These are phyloP conservation scores for Nannizziopsis barbatae DNA, from an alignment of 2,329 filamentous ascomycete species.

Conservation along the genomic window DNA sequence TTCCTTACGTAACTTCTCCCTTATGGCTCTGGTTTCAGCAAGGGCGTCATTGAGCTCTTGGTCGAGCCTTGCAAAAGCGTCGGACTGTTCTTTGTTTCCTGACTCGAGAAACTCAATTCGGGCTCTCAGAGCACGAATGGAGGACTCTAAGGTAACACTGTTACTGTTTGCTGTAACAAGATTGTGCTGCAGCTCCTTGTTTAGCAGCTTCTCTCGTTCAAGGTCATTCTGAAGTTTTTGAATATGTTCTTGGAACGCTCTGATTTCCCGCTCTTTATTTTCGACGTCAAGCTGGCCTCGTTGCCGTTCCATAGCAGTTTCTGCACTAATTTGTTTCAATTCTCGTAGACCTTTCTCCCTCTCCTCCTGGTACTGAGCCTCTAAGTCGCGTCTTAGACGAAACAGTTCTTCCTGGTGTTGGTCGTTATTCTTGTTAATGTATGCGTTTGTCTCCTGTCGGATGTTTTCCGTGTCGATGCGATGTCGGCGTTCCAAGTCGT, in stretches of 20 bases:
- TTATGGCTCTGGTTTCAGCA: slow-evolving; percentile 55
- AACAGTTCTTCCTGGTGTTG: slow-evolving; percentile 59
- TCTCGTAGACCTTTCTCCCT: slow-evolving; percentile 48
- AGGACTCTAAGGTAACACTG: slow-evolving; percentile 58
- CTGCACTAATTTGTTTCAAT: slow-evolving; percentile 51
- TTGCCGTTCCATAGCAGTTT: slow-evolving; percentile 39
- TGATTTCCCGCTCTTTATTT: slow-evolving; percentile 45
- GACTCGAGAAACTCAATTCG: slow-evolving; percentile 85
- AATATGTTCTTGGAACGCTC: slow-evolving; percentile 33
- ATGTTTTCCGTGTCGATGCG: slow-evolving; percentile 34
- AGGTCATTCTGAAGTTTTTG: slow-evolving; percentile 39
- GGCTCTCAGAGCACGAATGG: slow-evolving; percentile 62
- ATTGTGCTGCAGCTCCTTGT: slow-evolving; percentile 46
- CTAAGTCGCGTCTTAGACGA: slow-evolving; percentile 51
- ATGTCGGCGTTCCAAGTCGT: slow-evolving; percentile 44
- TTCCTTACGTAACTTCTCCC: slow-evolving; percentile 77
- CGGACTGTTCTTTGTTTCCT: slow-evolving; percentile 76
- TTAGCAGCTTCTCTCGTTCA: slow-evolving; percentile 53
- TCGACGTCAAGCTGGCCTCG: slow-evolving; percentile 37
- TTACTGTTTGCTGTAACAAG: slow-evolving; percentile 50
- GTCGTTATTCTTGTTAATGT: slow-evolving; percentile 43
- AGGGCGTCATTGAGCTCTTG: slow-evolving; percentile 67
- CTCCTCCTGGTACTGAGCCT: slow-evolving; percentile 58
- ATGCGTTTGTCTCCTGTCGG: slow-evolving; percentile 37
- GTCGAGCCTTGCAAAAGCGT: slow-evolving; percentile 73